Base-by-base conservation (phyloP, 257 asterid species). In the Cordia subcordata region DNA sequence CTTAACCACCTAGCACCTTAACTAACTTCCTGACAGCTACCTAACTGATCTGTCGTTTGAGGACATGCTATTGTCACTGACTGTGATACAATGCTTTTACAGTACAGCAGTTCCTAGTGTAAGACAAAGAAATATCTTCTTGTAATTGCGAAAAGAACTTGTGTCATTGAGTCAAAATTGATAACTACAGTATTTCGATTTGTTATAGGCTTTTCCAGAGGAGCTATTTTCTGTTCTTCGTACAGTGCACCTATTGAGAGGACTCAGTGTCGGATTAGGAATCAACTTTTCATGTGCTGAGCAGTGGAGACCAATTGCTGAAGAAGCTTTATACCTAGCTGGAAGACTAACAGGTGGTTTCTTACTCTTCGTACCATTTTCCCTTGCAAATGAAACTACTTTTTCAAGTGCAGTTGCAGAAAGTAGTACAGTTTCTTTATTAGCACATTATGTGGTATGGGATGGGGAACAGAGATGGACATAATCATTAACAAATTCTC, bases 221-320 rank as follows among this genome's bases (percentile, higher is more conserved):
- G 97, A 93, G 73, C 81, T 93, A 51, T 93, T 93, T 75, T 93
- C 96, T 10, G 94, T 93, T 71, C 97, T 93, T 63, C 95, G 97
- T 12, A 89, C 97, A 3, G 94, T 93, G 52, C 95, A 86, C 74
- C 74, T 93, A 40, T 77, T 93, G 69, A 83, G 99, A 75, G 99
- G 99, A 58, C 96, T 93, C 58, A 89, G 97, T 49, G 94, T 89
- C 52, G 99, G 99, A 61, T 81, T 93, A 1, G 99, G 99, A 68
- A 76, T 93, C 61, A 89, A 89, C 72, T 89, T 78, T 71, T 93
- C 97, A 11, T 90, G 96, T 55, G 94, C 95, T 27, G 92, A 93
- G 76, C 99, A 93, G 68, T 93, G 97, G 97, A 83, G 92, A 75
- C 92, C 96, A 27, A 75, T 93, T 63, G 97, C 97, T 52, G 95